Evolutionary conservation across 768 basidiomycete species (phyloP).

Genomic region (Macrocybe gigantea): DNA sequence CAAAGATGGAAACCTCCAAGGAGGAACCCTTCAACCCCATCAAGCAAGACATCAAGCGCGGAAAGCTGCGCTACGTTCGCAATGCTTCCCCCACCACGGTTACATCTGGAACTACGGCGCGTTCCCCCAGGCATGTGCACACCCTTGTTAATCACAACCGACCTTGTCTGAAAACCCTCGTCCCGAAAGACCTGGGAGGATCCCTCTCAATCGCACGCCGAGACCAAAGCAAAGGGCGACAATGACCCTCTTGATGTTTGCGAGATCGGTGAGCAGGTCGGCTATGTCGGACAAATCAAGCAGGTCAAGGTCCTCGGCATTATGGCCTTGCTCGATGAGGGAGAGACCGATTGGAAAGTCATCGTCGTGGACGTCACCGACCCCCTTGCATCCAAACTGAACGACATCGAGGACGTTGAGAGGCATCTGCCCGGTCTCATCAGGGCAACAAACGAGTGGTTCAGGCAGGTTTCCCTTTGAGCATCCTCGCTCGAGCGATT

Average conservation of each 20-base stretch:
- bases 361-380: constrained; percentile 96
- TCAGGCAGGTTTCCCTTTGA: constrained; percentile 46
- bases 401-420: constrained; percentile 99
- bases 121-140: constrained; percentile 80
- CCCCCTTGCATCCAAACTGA: constrained; percentile 92
- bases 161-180: constrained; percentile 1
- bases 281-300: constrained; percentile 95
- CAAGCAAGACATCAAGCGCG: constrained; percentile 98
- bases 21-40: constrained; percentile 99
- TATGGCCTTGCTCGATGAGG: constrained; percentile 99
- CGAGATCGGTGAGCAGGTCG: constrained; percentile 98
- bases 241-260: constrained; percentile 99
- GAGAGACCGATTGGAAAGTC: constrained; percentile 99
- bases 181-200: constrained; percentile 92
- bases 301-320: constrained; percentile 99
- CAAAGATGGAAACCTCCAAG: constrained; percentile 99
- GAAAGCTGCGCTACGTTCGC: constrained; percentile 92
- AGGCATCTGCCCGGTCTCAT: constrained; percentile 95
- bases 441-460: constrained; percentile 98
- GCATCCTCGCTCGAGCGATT: neutral
- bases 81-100: constrained; percentile 99
- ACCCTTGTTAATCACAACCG: constrained; percentile 1
- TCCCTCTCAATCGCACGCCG: constrained; percentile 76
- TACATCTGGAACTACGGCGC: constrained; percentile 99
- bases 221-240: constrained; percentile 98